Evolutionary conservation across 805 yeast genomes (phyloP), one percentile per base, ranked within the genome.

Genomic region (Ogataea populi-albae): DNA sequence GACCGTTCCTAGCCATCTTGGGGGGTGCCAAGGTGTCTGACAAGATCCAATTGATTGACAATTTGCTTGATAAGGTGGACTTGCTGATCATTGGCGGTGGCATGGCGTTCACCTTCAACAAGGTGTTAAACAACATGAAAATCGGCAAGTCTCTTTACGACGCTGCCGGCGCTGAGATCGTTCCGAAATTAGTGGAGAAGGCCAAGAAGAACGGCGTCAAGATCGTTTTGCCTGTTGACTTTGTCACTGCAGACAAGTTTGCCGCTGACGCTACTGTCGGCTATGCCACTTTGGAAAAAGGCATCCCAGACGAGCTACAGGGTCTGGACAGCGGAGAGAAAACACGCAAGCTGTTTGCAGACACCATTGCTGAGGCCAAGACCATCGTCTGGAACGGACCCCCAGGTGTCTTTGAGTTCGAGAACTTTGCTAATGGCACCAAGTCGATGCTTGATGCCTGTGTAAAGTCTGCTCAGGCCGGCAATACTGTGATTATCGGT

Each of bases 351-450:
- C 75, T 84, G 54, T 93, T 85, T 64, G 77, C 81, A 51, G 80
- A 71, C 50, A 81, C 96, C 49, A 86, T 93, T 55, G 83, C 84
- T 50, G 75, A 82, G 69, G 94, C 98, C 55, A 88, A 91, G 81
- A 93, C 98, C 59, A 91, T 93, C 59, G 93, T 93, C 64, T 93
- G 98, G 98, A 93, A 93, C 76, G 98, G 98, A 66, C 98, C 98
- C 50, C 97, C 98, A 69, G 98, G 98, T 77, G 98, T 93, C 56
- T 93, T 93, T 66, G 98, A 93, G 75, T 93, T 93, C 61, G 96
- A 86, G 54, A 76, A 75, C 59, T 93, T 93, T 64, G 83, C 96
- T 54, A 68, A 68, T 43, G 98, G 98, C 71, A 91, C 98, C 63
- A 86, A 89, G 73, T 66, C 87, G 43, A 69, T 91, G 69, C 80